Evolutionary conservation across 148 eudicot genomes (phyloP).

Genomic region (Cornus suecica): DNA sequence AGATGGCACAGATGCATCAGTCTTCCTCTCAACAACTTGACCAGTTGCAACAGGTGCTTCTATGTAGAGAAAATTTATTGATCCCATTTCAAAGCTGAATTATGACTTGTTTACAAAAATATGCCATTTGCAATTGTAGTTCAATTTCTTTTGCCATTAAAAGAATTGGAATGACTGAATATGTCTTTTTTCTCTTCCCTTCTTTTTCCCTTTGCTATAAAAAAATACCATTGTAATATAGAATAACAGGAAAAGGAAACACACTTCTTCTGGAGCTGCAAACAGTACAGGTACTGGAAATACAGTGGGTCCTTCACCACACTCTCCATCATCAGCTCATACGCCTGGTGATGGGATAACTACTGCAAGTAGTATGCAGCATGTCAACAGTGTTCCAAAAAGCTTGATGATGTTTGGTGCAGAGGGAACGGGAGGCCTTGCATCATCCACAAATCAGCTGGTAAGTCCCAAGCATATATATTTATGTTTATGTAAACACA

Average conservation of each 20-base stretch:
- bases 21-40: constrained; percentile 92
- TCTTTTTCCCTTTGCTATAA: not conserved
- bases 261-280: constrained; percentile 97
- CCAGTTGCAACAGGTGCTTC: constrained; percentile 67
- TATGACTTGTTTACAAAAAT: not conserved
- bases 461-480: constrained; percentile 31
- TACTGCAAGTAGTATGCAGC: constrained; percentile 64
- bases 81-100: not conserved
- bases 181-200: not conserved
- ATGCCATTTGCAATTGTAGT: not conserved
- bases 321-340: constrained; percentile 92
- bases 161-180: not conserved
- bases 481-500: not conserved
- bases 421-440: constrained; percentile 79
- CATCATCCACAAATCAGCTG: constrained; percentile 95
- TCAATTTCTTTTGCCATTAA: not conserved
- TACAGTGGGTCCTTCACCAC: constrained; percentile 92
- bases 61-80: not conserved
- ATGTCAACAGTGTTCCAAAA: constrained; percentile 72
- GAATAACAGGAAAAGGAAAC: constrained; percentile 89
- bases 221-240: constrained; percentile 21
- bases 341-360: constrained; percentile 94
- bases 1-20: constrained; percentile 86
- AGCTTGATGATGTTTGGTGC: constrained; percentile 85
- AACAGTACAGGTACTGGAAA: constrained; percentile 99